A percentile compares a stretch with the other conserved stretches of the same genome.
phyloP scores from a whole-genome alignment of 2,329 filamentous ascomycete species.

The Celoporthe dispersa region DNA sequence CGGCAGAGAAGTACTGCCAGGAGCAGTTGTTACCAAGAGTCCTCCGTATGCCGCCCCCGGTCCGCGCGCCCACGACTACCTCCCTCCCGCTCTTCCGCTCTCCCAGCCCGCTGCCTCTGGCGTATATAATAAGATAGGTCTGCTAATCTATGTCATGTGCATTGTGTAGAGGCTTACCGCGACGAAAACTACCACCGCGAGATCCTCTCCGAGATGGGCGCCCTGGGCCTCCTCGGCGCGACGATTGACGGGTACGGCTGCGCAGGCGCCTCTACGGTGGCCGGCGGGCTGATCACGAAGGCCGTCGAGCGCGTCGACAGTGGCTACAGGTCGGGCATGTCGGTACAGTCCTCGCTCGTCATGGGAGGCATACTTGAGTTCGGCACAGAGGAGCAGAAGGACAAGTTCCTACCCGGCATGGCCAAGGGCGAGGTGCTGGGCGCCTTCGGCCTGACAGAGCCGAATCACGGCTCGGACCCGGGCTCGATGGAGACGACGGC shows the following conservation, averaged over 20 bases:
- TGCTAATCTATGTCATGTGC: slow-evolving; percentile 1
- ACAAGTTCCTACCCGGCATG: slow-evolving; percentile 75
- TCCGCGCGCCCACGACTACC: neutral
- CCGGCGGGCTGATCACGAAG: slow-evolving; percentile 80
- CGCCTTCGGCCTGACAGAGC: slow-evolving; percentile 84
- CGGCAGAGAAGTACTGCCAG: slow-evolving; percentile 92
- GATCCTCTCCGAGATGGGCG: slow-evolving; percentile 85
- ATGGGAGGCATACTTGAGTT: slow-evolving; percentile 89
- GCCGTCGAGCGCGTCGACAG: slow-evolving; percentile 87
- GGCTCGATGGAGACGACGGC: slow-evolving; percentile 84
- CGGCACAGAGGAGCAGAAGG: slow-evolving; percentile 78
- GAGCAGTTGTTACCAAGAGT: slow-evolving; percentile 85
- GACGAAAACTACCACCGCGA: slow-evolving; percentile 80
- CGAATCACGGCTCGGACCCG: slow-evolving; percentile 86
- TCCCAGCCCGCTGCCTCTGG: neutral
- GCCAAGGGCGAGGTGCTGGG: slow-evolving; percentile 78
- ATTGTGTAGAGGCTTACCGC: slow-evolving; percentile 55
- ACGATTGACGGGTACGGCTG: slow-evolving; percentile 84
- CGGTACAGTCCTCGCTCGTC: slow-evolving; percentile 81
- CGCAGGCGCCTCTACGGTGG: slow-evolving; percentile 80
- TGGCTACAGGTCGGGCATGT: slow-evolving; percentile 86
- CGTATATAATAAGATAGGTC: neutral
- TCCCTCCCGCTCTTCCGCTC: too few species aligned
- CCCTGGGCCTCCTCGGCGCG: slow-evolving; percentile 78
- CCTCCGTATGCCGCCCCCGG: slow-evolving; percentile 64